Base-by-base conservation (phyloP, 805 yeast species). In the Yarrowia keelungensis region DNA sequence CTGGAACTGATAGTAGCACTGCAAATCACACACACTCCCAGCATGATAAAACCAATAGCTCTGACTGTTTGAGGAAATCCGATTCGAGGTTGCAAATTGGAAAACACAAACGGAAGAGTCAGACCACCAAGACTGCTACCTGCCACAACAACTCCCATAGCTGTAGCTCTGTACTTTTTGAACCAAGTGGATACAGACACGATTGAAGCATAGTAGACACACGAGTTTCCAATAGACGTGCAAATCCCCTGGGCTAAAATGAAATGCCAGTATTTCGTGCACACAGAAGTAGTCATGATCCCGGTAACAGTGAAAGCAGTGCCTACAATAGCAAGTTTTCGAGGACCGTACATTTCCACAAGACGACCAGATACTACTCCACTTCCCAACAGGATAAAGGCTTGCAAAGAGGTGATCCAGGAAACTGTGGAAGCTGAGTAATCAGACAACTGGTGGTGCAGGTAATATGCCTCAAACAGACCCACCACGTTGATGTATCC, bases 121-220 rank as follows among this genome's bases (percentile, higher is more conserved):
- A 82, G 75, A 11, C 86, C 85, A 5, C 87, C 87, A 10, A 85
- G 72, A 7, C 86, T 81, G 0, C 86, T 84, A 19, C 87, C 87
- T 15, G 81, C 75, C 1, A 85, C 82, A 2, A 82, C 81, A 10
- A 83, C 72, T 1, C 85, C 83, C 26, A 79, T 75, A 10, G 84
- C 86, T 38, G 80, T 72, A 8, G 82, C 85, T 58, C 86, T 74
- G 66, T 75, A 79, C 47, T 72, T 76, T 45, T 76, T 71, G 72
- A 84, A 85, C 79, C 84, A 84, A 42, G 82, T 82, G 0, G 84
- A 74, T n/a, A 83, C 75, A 10, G 79, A 78, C 7, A 84, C 80
- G 41, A 85, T 75, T 59, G 83, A 75, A 1, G 85, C 81, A 5
- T 81, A 76, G 77, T 83, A 82, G 46, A 81, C 74, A 68, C 81